Conservation (phyloP, 192 early-diverging fungal genomes). For the Coemansia pectinata region DNA sequence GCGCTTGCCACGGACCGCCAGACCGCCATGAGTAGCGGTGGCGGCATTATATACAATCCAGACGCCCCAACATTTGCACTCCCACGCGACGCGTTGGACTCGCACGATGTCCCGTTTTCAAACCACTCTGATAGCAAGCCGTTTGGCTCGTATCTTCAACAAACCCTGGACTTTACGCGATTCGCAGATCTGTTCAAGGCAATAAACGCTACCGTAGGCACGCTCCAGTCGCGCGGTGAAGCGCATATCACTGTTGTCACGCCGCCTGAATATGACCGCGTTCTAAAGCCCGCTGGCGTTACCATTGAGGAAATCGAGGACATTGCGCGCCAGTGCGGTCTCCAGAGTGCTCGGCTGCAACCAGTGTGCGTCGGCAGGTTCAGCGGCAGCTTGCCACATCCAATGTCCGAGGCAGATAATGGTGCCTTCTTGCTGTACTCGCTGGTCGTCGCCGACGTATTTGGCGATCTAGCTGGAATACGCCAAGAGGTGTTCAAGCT, state of each 20-base stretch:
- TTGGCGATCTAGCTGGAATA: conserved; percentile 51
- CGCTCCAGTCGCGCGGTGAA: conserved; percentile 59
- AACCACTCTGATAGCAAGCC: conserved; percentile 43
- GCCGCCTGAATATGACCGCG: conserved; percentile 65
- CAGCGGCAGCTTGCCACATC: conserved; percentile 39
- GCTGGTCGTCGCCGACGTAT: conserved; percentile 53
- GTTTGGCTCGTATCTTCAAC: conserved; percentile 59
- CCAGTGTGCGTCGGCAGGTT: conserved; percentile 66
- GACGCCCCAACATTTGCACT: conserved; percentile 38
- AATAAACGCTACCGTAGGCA: conserved; percentile 48
- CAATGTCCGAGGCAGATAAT: conserved; percentile 8
- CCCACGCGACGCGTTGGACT: conserved; percentile 38
- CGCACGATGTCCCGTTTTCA: conserved; percentile 49
- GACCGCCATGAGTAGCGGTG: neutral
- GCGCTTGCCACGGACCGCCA: conserved; percentile 4
- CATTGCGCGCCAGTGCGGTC: conserved; percentile 54
- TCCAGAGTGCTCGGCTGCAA: conserved; percentile 59
- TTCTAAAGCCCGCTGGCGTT: conserved; percentile 59
- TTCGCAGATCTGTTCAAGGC: conserved; percentile 55
- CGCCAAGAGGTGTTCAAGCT: conserved; percentile 59
- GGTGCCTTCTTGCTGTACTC: conserved; percentile 37
- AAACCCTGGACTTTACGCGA: conserved; percentile 61
- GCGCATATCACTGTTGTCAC: conserved; percentile 71
- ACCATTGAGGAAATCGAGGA: conserved; percentile 66
- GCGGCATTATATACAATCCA: conserved; percentile 41